A percentile compares a stretch with the other conserved stretches of the same genome.
Evolutionary conservation across 2,329 filamentous ascomycete species (phyloP).

Genomic region (Aspergillus costaricaensis): DNA sequence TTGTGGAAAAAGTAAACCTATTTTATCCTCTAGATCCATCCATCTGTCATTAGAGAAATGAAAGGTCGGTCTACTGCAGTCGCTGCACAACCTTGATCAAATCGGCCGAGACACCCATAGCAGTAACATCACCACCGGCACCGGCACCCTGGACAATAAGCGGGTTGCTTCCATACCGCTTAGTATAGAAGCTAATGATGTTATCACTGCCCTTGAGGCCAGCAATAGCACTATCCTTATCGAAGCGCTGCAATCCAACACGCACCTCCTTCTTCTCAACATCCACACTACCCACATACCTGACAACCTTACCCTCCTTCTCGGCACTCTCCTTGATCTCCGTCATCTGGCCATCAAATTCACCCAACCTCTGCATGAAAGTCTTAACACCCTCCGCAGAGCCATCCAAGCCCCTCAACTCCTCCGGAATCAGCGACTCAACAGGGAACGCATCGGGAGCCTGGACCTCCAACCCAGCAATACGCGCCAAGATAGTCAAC

Average conservation of each 20-base stretch:
- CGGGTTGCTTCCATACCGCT: slow-evolving; percentile 87
- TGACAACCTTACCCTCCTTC: slow-evolving; percentile 84
- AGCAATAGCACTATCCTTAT: slow-evolving; percentile 86
- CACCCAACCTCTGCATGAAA: slow-evolving; percentile 77
- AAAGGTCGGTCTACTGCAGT: slow-evolving; percentile 52
- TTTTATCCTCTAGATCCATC: slow-evolving; percentile 1
- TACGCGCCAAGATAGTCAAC: slow-evolving; percentile 86
- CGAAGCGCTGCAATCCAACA: slow-evolving; percentile 88
- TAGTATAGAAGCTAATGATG: slow-evolving; percentile 98
- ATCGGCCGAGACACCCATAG: slow-evolving; percentile 96
- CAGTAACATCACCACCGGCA: slow-evolving; percentile 91
- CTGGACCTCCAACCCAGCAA: slow-evolving; percentile 78
- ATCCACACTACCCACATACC: slow-evolving; percentile 93
- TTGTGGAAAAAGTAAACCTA: slow-evolving; percentile 14
- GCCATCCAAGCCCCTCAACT: slow-evolving; percentile 73
- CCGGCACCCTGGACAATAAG: slow-evolving; percentile 93
- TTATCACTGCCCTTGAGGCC: slow-evolving; percentile 96
- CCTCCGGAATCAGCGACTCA: slow-evolving; percentile 85
- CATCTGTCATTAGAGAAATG: neutral
- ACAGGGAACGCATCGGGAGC: slow-evolving; percentile 89
- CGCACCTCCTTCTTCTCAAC: slow-evolving; percentile 78
- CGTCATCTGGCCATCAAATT: slow-evolving; percentile 90
- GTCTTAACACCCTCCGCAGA: slow-evolving; percentile 65
- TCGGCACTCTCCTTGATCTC: slow-evolving; percentile 81
- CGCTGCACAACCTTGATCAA: slow-evolving; percentile 83